These are phyloP conservation scores for Ramaria sp. DNA, from an alignment of 768 basidiomycete genomes.

Conservation along the genomic window DNA sequence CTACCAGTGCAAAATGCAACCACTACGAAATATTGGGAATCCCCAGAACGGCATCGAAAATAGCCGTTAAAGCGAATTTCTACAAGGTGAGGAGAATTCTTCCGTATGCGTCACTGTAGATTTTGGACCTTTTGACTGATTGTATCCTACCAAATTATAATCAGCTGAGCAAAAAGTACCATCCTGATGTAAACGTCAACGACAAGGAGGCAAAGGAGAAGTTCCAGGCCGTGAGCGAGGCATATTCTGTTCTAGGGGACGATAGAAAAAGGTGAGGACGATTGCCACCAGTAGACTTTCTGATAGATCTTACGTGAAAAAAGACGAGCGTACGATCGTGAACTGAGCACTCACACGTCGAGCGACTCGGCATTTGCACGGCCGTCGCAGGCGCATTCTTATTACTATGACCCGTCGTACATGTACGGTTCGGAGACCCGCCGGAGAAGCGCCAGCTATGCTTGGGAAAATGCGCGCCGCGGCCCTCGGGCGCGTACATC, in stretches of 20 bases:
- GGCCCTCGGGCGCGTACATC: background rate
- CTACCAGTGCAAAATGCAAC: background rate
- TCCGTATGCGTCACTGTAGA: background rate
- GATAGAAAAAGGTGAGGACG: slow-evolving; percentile 31
- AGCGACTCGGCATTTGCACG: background rate
- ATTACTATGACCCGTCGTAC: slow-evolving; percentile 13
- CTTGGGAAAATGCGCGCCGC: slow-evolving; percentile 20
- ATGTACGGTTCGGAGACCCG: slow-evolving; percentile 22
- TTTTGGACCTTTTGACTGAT: background rate
- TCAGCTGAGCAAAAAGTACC: slow-evolving; percentile 37
- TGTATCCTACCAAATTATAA: background rate
- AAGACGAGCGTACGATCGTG: slow-evolving; percentile 26
- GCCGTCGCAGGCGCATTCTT: slow-evolving; percentile 8
- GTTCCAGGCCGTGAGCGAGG: slow-evolving; percentile 37
- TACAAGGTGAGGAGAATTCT: slow-evolving; percentile 22
- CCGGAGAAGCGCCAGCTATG: slow-evolving; percentile 25
- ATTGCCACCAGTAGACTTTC: background rate
- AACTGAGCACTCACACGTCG: slow-evolving; percentile 2
- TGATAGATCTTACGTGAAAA: background rate
- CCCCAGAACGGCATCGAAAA: slow-evolving; percentile 22
- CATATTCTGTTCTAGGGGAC: slow-evolving; percentile 33
- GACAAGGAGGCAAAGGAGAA: slow-evolving; percentile 27
- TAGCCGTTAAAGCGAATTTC: slow-evolving; percentile 28
- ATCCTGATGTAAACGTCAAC: slow-evolving; percentile 30
- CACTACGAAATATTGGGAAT: slow-evolving; percentile 28